Base-by-base conservation (phyloP, 179 eudicot genomes). In the Beta lomatogona region DNA sequence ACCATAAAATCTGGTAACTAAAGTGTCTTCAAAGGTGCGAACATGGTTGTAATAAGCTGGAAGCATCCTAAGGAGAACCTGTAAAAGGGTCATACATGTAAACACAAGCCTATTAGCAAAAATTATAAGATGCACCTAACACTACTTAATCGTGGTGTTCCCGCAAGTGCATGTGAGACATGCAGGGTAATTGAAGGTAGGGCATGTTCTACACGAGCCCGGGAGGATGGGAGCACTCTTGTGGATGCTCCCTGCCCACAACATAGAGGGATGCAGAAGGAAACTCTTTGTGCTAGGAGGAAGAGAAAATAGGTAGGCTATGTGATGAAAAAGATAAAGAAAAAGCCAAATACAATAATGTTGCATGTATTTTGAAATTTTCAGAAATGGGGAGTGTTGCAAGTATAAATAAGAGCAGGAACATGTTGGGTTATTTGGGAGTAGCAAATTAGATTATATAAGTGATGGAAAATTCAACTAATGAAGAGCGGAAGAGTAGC, bases 61-160 rank as follows among this genome's bases (percentile, higher is more conserved):
- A 82, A 96, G 99, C 99, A 96, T 96, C 86, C 93, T 88, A 64
- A 89, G 88, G 60, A 96, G 92, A 84, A 96, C 96, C 99, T 96
- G 92, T 44, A 58, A 76, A 69, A 65, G 79, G 36, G 52, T 1
- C 63, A 80, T 55, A 28, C 12, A 74, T 65, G 25, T 46, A 31
- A 73, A 7, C 15, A 57, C 41, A 71, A 31, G 11, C n/a, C 70
- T 63, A 75, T 41, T 36, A 13, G 70, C 45, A 66, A 18, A 66
- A 31, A 11, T 66, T 28, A 3, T 28, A 31, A 7, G 6, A 14
- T 3, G 19, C 4, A 18, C 6, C 64, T n/a, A 5, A 14, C 16
- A 66, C 71, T 31, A 28, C 21, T 67, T 67, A 67, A 28, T 36
- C 9, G 4, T 25, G 46, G 18, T 65, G 44, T 6, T 36, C 41